Conservation (phyloP, 306 rosid species). For the Casuarina equisetifolia region DNA sequence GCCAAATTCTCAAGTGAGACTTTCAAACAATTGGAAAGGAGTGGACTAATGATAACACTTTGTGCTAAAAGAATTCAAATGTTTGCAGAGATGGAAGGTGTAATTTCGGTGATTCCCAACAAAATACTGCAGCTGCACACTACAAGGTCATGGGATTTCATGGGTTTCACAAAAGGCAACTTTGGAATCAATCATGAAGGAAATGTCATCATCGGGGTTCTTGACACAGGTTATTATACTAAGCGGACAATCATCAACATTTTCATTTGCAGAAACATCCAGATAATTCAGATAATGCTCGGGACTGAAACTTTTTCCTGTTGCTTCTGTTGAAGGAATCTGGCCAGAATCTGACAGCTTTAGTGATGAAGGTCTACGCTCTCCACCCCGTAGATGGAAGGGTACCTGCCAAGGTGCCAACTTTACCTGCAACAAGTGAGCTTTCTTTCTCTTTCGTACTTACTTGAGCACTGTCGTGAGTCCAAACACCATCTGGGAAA, state of each 20-base stretch:
- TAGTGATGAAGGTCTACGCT: constrained; percentile 16
- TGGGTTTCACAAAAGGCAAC: neutral
- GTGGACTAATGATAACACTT: too few species aligned
- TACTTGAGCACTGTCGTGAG: too few species aligned
- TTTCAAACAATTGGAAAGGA: too few species aligned
- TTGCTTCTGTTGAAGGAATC: neutral
- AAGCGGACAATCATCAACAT: too few species aligned
- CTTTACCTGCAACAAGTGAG: constrained; percentile 31
- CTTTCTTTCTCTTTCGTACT: neutral
- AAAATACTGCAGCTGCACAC: constrained; percentile 16
- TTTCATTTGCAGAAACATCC: too few species aligned
- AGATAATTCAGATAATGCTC: too few species aligned
- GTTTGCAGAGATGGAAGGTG: constrained; percentile 25
- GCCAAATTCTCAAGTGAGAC: neutral
- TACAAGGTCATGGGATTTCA: constrained; percentile 32
- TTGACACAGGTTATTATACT: constrained; percentile 15
- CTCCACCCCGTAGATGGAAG: constrained; percentile 24
- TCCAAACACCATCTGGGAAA: too few species aligned
- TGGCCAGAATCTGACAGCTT: constrained; percentile 30
- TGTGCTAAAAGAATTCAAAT: too few species aligned
- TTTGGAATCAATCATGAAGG: neutral
- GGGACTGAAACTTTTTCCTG: too few species aligned
- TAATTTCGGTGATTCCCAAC: constrained; percentile 11
- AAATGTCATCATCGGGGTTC: constrained; percentile 15
- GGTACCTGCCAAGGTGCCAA: constrained; percentile 7